Conservation (phyloP, 2,329 filamentous ascomycete genomes). For the Ceratocystis smalleyi region DNA sequence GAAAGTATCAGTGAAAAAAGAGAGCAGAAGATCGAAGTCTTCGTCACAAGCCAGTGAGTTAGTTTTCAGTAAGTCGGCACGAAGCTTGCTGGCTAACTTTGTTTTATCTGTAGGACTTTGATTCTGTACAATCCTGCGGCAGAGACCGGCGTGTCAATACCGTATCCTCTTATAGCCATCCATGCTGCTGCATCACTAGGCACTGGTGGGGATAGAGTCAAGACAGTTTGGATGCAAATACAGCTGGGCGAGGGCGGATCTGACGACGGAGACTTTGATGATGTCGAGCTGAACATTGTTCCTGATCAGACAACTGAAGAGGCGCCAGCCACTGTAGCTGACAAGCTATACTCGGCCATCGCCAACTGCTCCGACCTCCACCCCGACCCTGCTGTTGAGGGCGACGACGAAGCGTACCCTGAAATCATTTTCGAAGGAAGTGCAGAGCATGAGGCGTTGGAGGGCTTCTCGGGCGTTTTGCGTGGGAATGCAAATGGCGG, state of each 20-base stretch:
- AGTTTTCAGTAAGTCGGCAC: background rate
- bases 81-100: background rate
- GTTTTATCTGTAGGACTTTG: constrained; percentile 28
- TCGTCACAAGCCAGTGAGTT: constrained; percentile 42
- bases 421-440: constrained; percentile 40
- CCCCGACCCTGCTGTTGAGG: constrained; percentile 49
- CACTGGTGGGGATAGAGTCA: constrained; percentile 26
- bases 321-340: constrained; percentile 21
- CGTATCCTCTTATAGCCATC: constrained; percentile 59
- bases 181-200: constrained; percentile 48
- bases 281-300: constrained; percentile 52
- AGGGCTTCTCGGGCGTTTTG: constrained; percentile 42
- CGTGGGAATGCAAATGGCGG: constrained; percentile 33
- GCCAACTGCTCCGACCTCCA: constrained; percentile 62
- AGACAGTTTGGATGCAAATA: constrained; percentile 52
- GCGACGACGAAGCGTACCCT: constrained; percentile 31
- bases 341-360: constrained; percentile 50
- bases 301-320: constrained; percentile 27
- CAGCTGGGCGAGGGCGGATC: constrained; percentile 44
- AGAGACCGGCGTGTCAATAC: constrained; percentile 48
- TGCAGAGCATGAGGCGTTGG: constrained; percentile 35
- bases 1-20: constrained; percentile 26
- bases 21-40: constrained; percentile 39
- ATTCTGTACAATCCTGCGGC: constrained; percentile 46
- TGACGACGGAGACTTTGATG: constrained; percentile 43